Conservation (phyloP, 768 basidiomycete genomes). For the Boletellus sp. region DNA sequence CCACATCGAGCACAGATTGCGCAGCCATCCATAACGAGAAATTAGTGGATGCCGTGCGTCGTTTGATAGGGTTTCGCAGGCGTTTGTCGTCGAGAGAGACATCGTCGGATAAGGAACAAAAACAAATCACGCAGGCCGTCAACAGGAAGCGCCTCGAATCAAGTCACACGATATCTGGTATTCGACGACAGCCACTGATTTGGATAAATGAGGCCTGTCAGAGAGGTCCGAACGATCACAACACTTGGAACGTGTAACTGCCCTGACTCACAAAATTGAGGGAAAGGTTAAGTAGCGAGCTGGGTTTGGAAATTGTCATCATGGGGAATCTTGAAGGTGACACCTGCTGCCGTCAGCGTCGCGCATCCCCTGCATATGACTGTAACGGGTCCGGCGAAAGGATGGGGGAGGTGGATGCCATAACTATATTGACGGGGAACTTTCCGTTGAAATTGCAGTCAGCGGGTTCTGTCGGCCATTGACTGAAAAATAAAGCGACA, state of each 20-base stretch:
- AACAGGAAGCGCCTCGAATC: slow-evolving; percentile 20
- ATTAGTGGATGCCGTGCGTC: slow-evolving; percentile 27
- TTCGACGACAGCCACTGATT: slow-evolving; percentile 21
- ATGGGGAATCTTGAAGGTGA: slow-evolving; percentile 11
- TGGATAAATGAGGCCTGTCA: slow-evolving; percentile 32
- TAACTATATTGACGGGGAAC: slow-evolving; percentile 30
- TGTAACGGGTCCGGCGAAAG: slow-evolving; percentile 30
- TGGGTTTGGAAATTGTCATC: slow-evolving; percentile 21
- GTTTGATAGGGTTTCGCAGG: slow-evolving; percentile 36
- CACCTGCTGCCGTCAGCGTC: slow-evolving; percentile 26
- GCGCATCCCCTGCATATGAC: slow-evolving; percentile 31
- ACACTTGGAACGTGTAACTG: slow-evolving; percentile 23
- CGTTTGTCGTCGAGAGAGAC: slow-evolving; percentile 35
- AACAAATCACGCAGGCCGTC: slow-evolving; percentile 13
- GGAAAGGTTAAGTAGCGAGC: slow-evolving; percentile 13
- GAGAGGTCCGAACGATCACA: slow-evolving; percentile 23
- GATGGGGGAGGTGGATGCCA: slow-evolving; percentile 22
- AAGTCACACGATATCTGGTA: slow-evolving; percentile 20
- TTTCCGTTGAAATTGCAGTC: slow-evolving; percentile 8
- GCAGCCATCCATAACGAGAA: slow-evolving; percentile 25
- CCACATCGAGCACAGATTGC: slow-evolving; percentile 29
- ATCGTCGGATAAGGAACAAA: slow-evolving; percentile 30
- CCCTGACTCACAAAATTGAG: slow-evolving; percentile 26
- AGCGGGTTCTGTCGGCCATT: background rate
- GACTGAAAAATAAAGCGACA: slow-evolving; percentile 8